Evolutionary conservation across 441 rosid genomes (phyloP).

Genomic region (Erodium trifolium): DNA sequence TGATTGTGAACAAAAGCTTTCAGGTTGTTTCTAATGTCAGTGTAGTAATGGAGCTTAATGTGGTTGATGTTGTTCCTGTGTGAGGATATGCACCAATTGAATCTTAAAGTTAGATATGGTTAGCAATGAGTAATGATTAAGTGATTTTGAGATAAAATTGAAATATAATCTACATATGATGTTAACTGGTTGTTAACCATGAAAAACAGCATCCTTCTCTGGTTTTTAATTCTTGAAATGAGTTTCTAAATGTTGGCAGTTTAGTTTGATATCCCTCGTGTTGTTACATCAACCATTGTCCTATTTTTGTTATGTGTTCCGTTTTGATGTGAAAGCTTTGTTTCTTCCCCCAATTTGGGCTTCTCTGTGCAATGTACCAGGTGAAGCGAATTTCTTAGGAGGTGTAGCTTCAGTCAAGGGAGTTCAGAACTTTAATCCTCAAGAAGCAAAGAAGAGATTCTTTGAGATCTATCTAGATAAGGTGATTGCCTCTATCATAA

Average conservation of each 20-base stretch:
- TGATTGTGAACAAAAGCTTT: background rate
- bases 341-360: slow-evolving; percentile 12
- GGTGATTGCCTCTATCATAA: slow-evolving; percentile 30
- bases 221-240: background rate
- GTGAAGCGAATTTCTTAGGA: slow-evolving; percentile 86
- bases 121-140: background rate
- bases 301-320: background rate
- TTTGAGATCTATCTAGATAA: slow-evolving; percentile 85
- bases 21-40: background rate
- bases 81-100: background rate
- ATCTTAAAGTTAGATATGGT: background rate
- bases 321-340: slow-evolving; percentile 12
- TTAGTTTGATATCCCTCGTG: background rate
- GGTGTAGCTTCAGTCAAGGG: slow-evolving; percentile 87
- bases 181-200: background rate
- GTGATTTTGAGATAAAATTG: background rate
- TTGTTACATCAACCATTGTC: background rate
- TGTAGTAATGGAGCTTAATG: background rate
- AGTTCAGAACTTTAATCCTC: slow-evolving; percentile 53
- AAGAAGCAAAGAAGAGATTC: slow-evolving; percentile 70
- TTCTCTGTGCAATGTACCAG: slow-evolving; percentile 25
- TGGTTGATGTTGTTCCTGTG: no score
- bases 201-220: background rate
- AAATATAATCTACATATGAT: background rate
- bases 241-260: background rate